Conservation (phyloP, 2,329 filamentous ascomycete species). For the Aureobasidium uvarum region DNA sequence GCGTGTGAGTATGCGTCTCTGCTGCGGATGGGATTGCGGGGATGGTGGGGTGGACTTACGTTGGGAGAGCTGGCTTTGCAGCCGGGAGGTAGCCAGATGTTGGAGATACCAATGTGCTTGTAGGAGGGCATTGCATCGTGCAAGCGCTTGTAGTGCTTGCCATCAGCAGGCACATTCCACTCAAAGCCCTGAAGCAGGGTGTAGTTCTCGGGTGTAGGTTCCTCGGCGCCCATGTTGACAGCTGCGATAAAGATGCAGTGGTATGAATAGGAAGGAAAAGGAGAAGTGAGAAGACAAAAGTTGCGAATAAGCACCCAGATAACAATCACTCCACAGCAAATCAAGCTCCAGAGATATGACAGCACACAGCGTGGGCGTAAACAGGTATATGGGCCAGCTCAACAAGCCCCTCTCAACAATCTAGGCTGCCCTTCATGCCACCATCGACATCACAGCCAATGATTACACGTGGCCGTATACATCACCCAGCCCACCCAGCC, state of each 20-base stretch:
- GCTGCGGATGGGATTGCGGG: no score
- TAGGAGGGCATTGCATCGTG: constrained; percentile 53
- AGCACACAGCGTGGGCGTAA: background rate
- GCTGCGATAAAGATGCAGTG: background rate
- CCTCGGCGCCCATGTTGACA: constrained; percentile 27
- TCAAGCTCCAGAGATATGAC: background rate
- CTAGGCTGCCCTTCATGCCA: background rate
- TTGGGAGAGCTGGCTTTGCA: constrained; percentile 60
- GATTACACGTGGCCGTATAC: constrained; percentile 9
- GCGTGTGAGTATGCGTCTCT: no score
- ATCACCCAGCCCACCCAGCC: background rate
- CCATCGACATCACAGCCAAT: background rate
- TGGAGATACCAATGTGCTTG: constrained; percentile 59
- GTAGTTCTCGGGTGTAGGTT: constrained; percentile 33
- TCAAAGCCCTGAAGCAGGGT: constrained; percentile 68
- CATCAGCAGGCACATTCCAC: constrained; percentile 65
- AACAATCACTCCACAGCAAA: background rate
- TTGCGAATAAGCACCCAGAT: background rate
- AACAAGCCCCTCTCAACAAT: constrained; percentile 18
- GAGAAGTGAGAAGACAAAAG: background rate
- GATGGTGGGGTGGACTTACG: background rate
- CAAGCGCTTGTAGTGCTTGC: constrained; percentile 62
- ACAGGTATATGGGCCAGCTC: constrained; percentile 2
- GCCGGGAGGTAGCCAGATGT: constrained; percentile 66
- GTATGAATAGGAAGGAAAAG: background rate